Evolutionary conservation across 225 moss, liverwort and hornwort species (phyloP).

Genomic region (Physcomitrium patens): DNA sequence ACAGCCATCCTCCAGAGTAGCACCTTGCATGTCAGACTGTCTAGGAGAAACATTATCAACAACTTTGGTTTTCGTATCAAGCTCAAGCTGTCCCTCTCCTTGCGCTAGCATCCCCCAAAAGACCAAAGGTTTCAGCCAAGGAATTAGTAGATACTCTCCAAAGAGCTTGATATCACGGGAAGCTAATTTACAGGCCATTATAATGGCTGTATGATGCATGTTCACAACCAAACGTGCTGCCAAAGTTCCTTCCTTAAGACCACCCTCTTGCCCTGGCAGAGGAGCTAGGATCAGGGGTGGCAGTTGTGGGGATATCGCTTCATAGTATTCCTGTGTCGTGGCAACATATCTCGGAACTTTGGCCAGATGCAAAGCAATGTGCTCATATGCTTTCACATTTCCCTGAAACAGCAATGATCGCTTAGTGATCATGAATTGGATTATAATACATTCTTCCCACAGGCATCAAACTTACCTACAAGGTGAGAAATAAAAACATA

Average conservation of each 20-base stretch:
- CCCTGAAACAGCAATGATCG: slow-evolving; percentile 50
- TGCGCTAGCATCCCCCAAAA: slow-evolving; percentile 45
- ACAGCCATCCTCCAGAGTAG: slow-evolving; percentile 6
- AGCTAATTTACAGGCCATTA: slow-evolving; percentile 72
- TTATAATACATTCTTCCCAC: neutral
- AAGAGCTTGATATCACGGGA: slow-evolving; percentile 64
- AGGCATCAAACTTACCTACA: neutral
- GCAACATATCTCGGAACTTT: slow-evolving; percentile 68
- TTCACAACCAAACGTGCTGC: slow-evolving; percentile 59
- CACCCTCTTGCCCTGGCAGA: slow-evolving; percentile 47
- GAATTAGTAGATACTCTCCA: slow-evolving; percentile 55
- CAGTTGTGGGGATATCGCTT: slow-evolving; percentile 67
- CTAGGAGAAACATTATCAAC: slow-evolving; percentile 7
- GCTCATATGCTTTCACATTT: slow-evolving; percentile 65
- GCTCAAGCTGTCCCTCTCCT: slow-evolving; percentile 15
- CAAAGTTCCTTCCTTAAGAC: slow-evolving; percentile 43
- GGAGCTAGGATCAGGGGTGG: slow-evolving; percentile 60
- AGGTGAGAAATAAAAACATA: neutral
- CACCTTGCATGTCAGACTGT: neutral
- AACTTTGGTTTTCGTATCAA: slow-evolving; percentile 8
- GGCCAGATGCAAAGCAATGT: slow-evolving; percentile 74
- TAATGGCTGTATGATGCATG: slow-evolving; percentile 78
- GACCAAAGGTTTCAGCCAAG: slow-evolving; percentile 61
- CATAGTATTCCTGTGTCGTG: slow-evolving; percentile 65
- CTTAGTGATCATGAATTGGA: slow-evolving; percentile 8